These are phyloP conservation scores for Aspergillus fumigatiaffinis DNA, from an alignment of 2,329 filamentous ascomycete genomes.

Conservation along the genomic window DNA sequence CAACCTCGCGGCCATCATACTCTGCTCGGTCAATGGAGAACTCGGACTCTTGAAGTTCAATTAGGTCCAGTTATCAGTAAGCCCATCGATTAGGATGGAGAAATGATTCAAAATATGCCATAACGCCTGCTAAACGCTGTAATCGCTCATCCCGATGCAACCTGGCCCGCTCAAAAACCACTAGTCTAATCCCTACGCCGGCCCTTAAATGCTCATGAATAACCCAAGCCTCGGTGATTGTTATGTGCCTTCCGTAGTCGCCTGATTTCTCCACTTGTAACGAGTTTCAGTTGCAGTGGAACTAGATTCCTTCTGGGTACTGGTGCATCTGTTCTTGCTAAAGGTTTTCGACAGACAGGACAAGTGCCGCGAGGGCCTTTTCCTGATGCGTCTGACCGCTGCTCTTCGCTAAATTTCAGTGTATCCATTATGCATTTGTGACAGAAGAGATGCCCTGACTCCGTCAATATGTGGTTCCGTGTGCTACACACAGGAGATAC, in stretches of 20 bases:
- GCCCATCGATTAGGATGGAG: background rate
- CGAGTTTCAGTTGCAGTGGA: slow-evolving; percentile 37
- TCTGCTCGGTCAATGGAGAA: background rate
- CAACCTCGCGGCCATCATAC: no score
- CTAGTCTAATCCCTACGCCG: background rate
- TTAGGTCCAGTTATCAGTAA: background rate
- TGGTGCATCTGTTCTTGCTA: slow-evolving; percentile 34
- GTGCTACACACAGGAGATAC: slow-evolving; percentile 16
- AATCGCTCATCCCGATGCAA: background rate
- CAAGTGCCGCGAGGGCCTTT: slow-evolving; percentile 38
- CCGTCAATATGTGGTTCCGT: slow-evolving; percentile 8
- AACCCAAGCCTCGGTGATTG: background rate
- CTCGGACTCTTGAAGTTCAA: background rate
- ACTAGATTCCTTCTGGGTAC: slow-evolving; percentile 35
- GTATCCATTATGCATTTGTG: slow-evolving; percentile 60
- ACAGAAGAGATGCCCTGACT: slow-evolving; percentile 57
- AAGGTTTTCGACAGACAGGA: slow-evolving; percentile 43
- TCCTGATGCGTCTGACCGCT: slow-evolving; percentile 30
- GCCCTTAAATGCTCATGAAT: background rate
- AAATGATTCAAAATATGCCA: background rate
- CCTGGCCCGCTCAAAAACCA: background rate
- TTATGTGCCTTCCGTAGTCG: background rate
- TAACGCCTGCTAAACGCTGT: background rate
- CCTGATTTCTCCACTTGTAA: slow-evolving; percentile 22
- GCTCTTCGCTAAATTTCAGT: slow-evolving; percentile 54